phyloP scores from a whole-genome alignment of 371 early-diverging fungal genomes.

The Chytridiales sp. region DNA sequence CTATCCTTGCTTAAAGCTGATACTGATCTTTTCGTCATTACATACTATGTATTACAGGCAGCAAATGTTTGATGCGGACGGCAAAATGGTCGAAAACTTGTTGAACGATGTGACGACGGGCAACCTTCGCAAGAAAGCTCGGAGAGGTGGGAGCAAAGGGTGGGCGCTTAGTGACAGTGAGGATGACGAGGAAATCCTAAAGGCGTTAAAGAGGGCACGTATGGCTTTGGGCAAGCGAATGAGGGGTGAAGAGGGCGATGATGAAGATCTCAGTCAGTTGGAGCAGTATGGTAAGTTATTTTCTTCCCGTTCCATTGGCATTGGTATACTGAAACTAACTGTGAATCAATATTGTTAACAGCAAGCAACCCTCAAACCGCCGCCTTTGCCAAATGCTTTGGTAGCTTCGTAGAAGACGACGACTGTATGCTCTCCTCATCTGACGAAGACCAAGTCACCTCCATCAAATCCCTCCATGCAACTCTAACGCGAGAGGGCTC shows the following conservation, averaged over 20 bases:
- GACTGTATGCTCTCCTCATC: not conserved
- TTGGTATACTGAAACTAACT: too few relatives aligned
- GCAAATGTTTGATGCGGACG: slow-evolving; percentile 35
- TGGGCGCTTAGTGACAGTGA: slow-evolving; percentile 39
- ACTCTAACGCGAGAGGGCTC: too few relatives aligned
- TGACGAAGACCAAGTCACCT: too few relatives aligned
- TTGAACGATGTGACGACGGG: slow-evolving; percentile 48
- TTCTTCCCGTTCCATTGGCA: not conserved
- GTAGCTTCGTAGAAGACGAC: slow-evolving; percentile 13
- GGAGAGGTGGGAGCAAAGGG: slow-evolving; percentile 24
- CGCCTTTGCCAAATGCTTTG: slow-evolving; percentile 46
- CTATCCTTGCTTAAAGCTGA: not conserved
- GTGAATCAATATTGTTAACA: slow-evolving; percentile 10
- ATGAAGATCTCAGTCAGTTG: slow-evolving; percentile 8
- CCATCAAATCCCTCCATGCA: too few relatives aligned
- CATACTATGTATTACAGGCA: slow-evolving; percentile 22
- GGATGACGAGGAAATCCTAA: slow-evolving; percentile 37
- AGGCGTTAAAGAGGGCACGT: slow-evolving; percentile 17
- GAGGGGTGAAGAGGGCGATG: slow-evolving; percentile 19
- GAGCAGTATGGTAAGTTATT: slow-evolving; percentile 4
- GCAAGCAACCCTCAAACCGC: slow-evolving; percentile 41
- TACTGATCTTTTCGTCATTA: not conserved
- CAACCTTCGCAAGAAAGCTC: slow-evolving; percentile 35
- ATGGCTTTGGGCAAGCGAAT: slow-evolving; percentile 12
- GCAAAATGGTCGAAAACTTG: slow-evolving; percentile 32